A percentile compares a stretch with the other conserved stretches of the same genome.
phyloP scores from a whole-genome alignment of 306 rosid species.

The Myrica gale region DNA sequence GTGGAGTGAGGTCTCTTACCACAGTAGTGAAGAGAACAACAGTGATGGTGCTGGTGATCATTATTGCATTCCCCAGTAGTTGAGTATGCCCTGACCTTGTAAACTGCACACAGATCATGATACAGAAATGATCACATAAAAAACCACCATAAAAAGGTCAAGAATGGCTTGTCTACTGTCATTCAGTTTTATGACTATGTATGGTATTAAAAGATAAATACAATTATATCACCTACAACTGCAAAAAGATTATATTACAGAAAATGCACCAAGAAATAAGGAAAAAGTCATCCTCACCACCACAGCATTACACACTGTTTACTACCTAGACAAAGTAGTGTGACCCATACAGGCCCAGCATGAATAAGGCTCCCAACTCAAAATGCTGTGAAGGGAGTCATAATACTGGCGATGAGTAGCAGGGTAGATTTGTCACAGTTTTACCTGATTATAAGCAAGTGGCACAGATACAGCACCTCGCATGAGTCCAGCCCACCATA shows the following conservation, averaged over 20 bases:
- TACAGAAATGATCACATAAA: background rate
- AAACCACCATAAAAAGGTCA: background rate
- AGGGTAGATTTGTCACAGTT: background rate
- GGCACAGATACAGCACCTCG: slow-evolving; percentile 71
- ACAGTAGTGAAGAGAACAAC: slow-evolving; percentile 61
- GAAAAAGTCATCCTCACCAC: slow-evolving; percentile 3
- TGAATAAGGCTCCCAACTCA: background rate
- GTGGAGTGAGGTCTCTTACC: slow-evolving; percentile 34
- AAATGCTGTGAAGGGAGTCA: background rate
- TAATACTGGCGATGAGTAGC: background rate
- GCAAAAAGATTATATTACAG: background rate
- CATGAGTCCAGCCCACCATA: slow-evolving; percentile 75
- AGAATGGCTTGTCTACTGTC: background rate
- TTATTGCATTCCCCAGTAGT: slow-evolving; percentile 43
- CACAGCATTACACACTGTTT: background rate
- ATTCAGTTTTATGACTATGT: background rate
- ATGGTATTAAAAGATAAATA: background rate
- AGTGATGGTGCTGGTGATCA: slow-evolving; percentile 63
- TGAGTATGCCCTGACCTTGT: slow-evolving; percentile 53
- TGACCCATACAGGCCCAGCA: background rate
- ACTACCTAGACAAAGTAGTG: background rate
- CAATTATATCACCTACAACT: background rate
- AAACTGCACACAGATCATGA: slow-evolving; percentile 41
- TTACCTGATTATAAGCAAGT: slow-evolving; percentile 61
- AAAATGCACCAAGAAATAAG: slow-evolving; percentile 4